phyloP scores from a whole-genome alignment of 2,329 filamentous ascomycete genomes.

The Pseudocercospora pini-densiflorae region DNA sequence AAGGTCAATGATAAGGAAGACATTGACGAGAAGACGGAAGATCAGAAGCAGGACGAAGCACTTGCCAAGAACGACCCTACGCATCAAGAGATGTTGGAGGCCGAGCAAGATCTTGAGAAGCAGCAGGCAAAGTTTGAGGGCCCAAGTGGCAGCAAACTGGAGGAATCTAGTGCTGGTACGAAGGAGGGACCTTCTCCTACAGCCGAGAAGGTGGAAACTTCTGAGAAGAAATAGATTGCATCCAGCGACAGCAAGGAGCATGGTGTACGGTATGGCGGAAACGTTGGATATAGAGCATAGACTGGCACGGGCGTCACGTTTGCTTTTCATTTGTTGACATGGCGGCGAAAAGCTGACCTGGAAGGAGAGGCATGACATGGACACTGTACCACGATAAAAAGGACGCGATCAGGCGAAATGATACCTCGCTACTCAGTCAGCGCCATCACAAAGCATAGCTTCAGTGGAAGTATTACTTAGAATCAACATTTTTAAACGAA shows the following conservation, averaged over 20 bases:
- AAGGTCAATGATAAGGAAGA: slow-evolving; percentile 76
- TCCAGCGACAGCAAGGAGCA: background rate
- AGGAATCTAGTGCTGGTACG: slow-evolving; percentile 10
- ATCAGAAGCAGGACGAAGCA: slow-evolving; percentile 36
- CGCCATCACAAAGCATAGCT: background rate
- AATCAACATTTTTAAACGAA: background rate
- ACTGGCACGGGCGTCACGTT: slow-evolving; percentile 6
- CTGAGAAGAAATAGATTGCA: slow-evolving; percentile 10
- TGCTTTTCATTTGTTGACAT: slow-evolving; percentile 11
- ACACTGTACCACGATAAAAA: slow-evolving; percentile 3
- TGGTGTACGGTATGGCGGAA: background rate
- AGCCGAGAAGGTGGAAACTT: slow-evolving; percentile 6
- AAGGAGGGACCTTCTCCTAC: slow-evolving; percentile 9
- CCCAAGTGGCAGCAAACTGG: slow-evolving; percentile 2
- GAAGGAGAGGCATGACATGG: background rate
- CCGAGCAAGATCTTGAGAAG: slow-evolving; percentile 30
- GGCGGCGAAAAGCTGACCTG: background rate
- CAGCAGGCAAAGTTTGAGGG: slow-evolving; percentile 26
- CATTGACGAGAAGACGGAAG: slow-evolving; percentile 89
- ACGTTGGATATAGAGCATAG: slow-evolving; percentile 8
- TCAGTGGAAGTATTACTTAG: slow-evolving; percentile 3
- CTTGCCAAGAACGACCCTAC: slow-evolving; percentile 28
- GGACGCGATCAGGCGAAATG: background rate
- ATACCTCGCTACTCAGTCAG: slow-evolving; percentile 11
- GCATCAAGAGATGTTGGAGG: slow-evolving; percentile 29